These are phyloP conservation scores for Berberis thunbergii DNA, from an alignment of 164 flowering plant genomes.

Conservation along the genomic window DNA sequence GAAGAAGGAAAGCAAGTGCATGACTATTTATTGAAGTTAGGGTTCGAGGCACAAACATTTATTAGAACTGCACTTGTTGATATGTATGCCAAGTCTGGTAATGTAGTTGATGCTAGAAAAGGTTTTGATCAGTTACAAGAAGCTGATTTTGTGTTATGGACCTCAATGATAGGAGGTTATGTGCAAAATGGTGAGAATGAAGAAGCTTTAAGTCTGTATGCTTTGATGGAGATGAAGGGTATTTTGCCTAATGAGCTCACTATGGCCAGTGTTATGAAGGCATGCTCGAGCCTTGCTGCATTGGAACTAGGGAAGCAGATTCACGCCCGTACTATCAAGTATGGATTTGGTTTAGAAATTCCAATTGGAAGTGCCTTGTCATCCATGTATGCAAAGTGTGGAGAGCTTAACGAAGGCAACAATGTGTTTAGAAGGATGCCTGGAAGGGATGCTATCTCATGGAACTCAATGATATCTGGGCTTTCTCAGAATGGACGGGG, in stretches of 20 bases:
- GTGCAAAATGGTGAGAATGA: slow-evolving; percentile 82
- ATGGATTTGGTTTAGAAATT: slow-evolving; percentile 53
- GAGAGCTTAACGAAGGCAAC: slow-evolving; percentile 51
- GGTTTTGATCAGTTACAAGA: slow-evolving; percentile 49
- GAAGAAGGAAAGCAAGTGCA: slow-evolving; percentile 61
- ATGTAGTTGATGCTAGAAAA: slow-evolving; percentile 18
- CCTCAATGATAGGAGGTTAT: slow-evolving; percentile 78
- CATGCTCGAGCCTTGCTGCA: slow-evolving; percentile 69
- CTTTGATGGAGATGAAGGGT: slow-evolving; percentile 57
- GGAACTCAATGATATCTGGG: slow-evolving; percentile 89
- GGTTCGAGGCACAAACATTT: slow-evolving; percentile 52
- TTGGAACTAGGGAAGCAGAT: slow-evolving; percentile 80
- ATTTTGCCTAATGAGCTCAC: slow-evolving; percentile 69
- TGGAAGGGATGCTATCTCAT: slow-evolving; percentile 50
- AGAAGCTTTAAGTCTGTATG: slow-evolving; percentile 49
- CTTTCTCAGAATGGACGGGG: slow-evolving; percentile 74
- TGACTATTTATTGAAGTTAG: slow-evolving; percentile 48
- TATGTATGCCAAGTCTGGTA: slow-evolving; percentile 35
- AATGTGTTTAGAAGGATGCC: slow-evolving; percentile 52
- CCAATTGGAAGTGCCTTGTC: slow-evolving; percentile 74
- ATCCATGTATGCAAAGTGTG: slow-evolving; percentile 81
- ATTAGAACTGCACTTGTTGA: slow-evolving; percentile 51
- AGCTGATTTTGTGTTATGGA: slow-evolving; percentile 72
- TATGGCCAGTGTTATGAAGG: slow-evolving; percentile 69
- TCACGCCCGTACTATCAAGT: slow-evolving; percentile 55